Evolutionary conservation across 176 grass and related monocot genomes (phyloP), one percentile per base, ranked within the genome.

Genomic region (Juncus inflexus): DNA sequence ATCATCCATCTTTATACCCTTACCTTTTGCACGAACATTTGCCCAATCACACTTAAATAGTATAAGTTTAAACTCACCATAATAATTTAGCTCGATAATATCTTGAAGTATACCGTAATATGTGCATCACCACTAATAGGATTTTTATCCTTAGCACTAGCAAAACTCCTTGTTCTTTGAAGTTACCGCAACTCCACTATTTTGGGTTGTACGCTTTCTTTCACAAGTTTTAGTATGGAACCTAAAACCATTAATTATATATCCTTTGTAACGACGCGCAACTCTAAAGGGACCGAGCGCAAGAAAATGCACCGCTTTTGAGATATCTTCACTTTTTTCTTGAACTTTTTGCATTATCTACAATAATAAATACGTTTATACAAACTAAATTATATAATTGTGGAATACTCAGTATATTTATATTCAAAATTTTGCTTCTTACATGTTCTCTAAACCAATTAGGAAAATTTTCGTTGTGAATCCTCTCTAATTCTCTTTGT

Each of bases 111-210:
- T 70, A 3, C 75, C 65, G 2, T 69, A 80, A 38, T 74, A 80
- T 19, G 63, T 74, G 11, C 41, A 61, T 78, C 35, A 47, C 40
- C 12, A 16, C 38, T 9, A 41, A 59, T 10, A 3, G 50, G 9
- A 78, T 62, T 77, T 2, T 37, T 7, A 63, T 85, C 75, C 36
- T 52, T 55, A 55, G 74, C 60, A 82, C 79, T 66, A 78, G 77
- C 6, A 79, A 78, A 70, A 74, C 70, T 40, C 64, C 78, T 77
- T 77, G 77, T 45, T 62, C 61, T 70, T 70, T 84, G 83, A 68
- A 68, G 83, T 69, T 80, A 84, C 54, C 76, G 80, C 69, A 77
- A 89, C 35, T 77, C 83, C 55, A 70, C 77, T 58, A 56, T 80
- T 62, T 64, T 80, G 7, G 4, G 73, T 63, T 55, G 9, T 6